Evolutionary conservation across 305 asterid genomes (phyloP), one percentile per base, ranked within the genome.

Genomic region (Stenogyne calaminthoides): DNA sequence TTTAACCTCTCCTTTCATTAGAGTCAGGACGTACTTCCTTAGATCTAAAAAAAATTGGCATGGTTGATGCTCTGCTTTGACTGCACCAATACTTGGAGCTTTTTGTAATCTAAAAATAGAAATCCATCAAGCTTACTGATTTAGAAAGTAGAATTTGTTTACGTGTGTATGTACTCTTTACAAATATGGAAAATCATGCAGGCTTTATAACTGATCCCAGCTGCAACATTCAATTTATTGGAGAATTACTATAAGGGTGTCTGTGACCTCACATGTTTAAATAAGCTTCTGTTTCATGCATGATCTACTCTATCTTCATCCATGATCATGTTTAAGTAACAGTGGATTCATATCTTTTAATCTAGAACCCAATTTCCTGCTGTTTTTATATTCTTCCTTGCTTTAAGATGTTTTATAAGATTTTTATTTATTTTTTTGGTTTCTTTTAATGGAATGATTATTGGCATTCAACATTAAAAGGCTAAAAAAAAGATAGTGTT

Each of bases 131-230:
- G 18, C 58, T 66, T 55, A 20, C 59, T 57, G 47, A 6, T 71
- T 1, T 47, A 8, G 62, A 36, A 27, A 11, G 61, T 15, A 19
- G 16, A 49, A 46, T 4, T 55, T 36, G 27, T 22, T 63, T 7
- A 14, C 56, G 4, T 22, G 12, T 57, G 16, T 19, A 22, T 25
- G 10, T 15, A 11, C 55, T 75, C 61, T 22, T 27, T 62, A 18
- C 42, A 69, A 59, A 69, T 27, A 9, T 69, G 55, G 72, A 19
- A 72, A 62, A 46, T 37, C 55, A 47, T 69, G 9, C 56, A 5
- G 56, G 58, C 59, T 46, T 69, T 20, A 58, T 65, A n/a, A 20
- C 67, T 18, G 11, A 42, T 40, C 25, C 10, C 40, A 19, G 14
- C 40, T 34, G 57, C 56, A 39, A 71, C 54, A 14, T n/a, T 51